These are phyloP conservation scores for Leccinum pallidistipes DNA, from an alignment of 1,284 basidiomycete genomes.

Conservation along the genomic window DNA sequence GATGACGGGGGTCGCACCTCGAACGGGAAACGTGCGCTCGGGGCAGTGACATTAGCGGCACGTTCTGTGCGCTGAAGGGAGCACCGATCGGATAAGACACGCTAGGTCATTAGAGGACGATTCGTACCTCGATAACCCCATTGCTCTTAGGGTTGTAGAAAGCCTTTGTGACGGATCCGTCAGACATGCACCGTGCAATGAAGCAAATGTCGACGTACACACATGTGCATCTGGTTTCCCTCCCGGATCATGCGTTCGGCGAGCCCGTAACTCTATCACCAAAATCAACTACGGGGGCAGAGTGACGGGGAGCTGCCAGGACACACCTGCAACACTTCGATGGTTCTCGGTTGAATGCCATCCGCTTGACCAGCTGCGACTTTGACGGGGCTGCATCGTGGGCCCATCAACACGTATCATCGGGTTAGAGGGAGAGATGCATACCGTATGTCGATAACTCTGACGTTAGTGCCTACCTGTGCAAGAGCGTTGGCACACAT, in stretches of 20 bases:
- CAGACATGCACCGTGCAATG: conserved; percentile 16
- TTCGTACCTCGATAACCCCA: conserved; percentile 59
- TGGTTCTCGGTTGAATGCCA: conserved; percentile 74
- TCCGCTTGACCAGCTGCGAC: conserved; percentile 75
- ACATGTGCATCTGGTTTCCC: conserved; percentile 68
- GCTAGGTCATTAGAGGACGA: not conserved
- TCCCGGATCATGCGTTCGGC: conserved; percentile 64
- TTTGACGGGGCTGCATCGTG: conserved; percentile 46
- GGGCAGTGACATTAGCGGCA: conserved; percentile 55
- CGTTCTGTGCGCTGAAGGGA: conserved; percentile 54
- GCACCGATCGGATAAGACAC: not conserved
- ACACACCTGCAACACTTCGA: conserved; percentile 73
- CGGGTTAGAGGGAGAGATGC: conserved; percentile 8
- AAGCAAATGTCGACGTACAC: conserved; percentile 60
- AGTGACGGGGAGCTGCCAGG: not conserved
- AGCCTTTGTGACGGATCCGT: conserved; percentile 43
- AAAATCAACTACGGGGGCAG: not conserved
- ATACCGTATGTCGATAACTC: conserved; percentile 69
- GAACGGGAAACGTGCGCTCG: conserved; percentile 64
- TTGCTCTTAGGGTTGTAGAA: conserved; percentile 67
- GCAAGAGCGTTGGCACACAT: conserved; percentile 67
- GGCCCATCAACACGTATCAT: not conserved
- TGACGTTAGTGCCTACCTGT: conserved; percentile 56
- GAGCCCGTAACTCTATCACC: conserved; percentile 66
- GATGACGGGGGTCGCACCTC: conserved; percentile 42